Conservation (phyloP, 352 stramenopile species). For the Phytophthora syringae region DNA sequence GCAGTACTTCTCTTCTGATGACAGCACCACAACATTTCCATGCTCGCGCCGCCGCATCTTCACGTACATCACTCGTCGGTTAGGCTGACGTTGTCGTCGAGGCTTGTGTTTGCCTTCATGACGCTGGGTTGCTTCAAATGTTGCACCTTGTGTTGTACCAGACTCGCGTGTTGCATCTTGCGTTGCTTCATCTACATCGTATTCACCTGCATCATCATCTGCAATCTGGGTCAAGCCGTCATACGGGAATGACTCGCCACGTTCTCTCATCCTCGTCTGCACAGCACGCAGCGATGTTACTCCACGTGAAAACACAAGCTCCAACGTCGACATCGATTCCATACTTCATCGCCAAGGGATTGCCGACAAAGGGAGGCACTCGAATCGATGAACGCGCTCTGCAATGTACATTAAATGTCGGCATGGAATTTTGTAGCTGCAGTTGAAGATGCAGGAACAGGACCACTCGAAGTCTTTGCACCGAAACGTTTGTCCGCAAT, state of each 20-base stretch:
- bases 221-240: conserved; percentile 3
- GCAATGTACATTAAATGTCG: conserved; percentile 7
- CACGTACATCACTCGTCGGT: not conserved
- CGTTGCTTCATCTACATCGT: not conserved
- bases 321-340: conserved; percentile 5
- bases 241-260: not conserved
- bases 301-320: not conserved
- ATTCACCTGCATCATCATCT: not conserved
- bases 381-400: conserved; percentile 3
- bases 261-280: not conserved
- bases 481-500: not conserved
- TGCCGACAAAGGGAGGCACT: not conserved
- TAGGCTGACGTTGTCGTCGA: not conserved
- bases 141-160: conserved; percentile 9
- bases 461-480: conserved; percentile 4
- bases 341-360: conserved; percentile 2
- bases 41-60: not conserved
- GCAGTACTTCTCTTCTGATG: not conserved
- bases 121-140: not conserved
- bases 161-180: not conserved
- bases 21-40: not conserved
- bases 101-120: not conserved
- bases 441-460: conserved; percentile 4
- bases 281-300: conserved; percentile 2
- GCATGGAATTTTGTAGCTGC: conserved; percentile 5